phyloP scores from a whole-genome alignment of 2,329 filamentous ascomycete species.

The Exophiala spinifera region DNA sequence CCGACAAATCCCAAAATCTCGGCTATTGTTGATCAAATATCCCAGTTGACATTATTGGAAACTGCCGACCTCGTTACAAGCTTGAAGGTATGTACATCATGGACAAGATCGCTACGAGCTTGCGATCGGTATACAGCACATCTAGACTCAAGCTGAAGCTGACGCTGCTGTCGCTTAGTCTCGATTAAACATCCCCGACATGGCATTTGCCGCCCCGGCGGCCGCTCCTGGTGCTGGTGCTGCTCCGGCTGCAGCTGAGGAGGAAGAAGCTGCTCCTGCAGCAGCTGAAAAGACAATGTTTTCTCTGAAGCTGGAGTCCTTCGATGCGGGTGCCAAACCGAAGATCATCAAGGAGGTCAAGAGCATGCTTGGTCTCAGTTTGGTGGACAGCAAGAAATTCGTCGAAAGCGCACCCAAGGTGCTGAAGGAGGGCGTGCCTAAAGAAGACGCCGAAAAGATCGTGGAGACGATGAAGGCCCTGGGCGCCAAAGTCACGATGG shows the following conservation, averaged over 20 bases:
- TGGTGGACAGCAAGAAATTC: constrained; percentile 99
- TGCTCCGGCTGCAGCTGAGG: constrained; percentile 61
- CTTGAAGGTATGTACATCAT: constrained; percentile 69
- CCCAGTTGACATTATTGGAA: constrained; percentile 94
- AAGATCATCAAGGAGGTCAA: constrained; percentile 99
- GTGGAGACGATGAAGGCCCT: constrained; percentile 90
- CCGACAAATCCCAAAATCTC: constrained; percentile 83
- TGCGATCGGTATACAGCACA: neutral
- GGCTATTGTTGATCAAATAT: constrained; percentile 96
- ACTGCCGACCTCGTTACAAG: constrained; percentile 92
- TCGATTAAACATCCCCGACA: constrained; percentile 94
- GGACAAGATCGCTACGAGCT: neutral
- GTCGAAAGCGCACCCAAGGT: constrained; percentile 94
- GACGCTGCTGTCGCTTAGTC: constrained; percentile 54
- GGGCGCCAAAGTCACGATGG: constrained; percentile 85
- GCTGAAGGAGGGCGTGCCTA: constrained; percentile 98
- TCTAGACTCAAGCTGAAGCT: constrained; percentile 2
- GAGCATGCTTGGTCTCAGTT: constrained; percentile 84
- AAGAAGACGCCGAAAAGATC: constrained; percentile 99
- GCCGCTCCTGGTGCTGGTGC: constrained; percentile 58
- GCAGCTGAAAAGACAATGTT: constrained; percentile 95
- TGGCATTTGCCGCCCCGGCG: constrained; percentile 86
- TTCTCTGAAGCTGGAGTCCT: constrained; percentile 87
- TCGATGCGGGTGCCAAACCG: constrained; percentile 85
- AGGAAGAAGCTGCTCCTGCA: constrained; percentile 83